Base-by-base conservation (phyloP, 345 rosid species). In the Salix purpurea region DNA sequence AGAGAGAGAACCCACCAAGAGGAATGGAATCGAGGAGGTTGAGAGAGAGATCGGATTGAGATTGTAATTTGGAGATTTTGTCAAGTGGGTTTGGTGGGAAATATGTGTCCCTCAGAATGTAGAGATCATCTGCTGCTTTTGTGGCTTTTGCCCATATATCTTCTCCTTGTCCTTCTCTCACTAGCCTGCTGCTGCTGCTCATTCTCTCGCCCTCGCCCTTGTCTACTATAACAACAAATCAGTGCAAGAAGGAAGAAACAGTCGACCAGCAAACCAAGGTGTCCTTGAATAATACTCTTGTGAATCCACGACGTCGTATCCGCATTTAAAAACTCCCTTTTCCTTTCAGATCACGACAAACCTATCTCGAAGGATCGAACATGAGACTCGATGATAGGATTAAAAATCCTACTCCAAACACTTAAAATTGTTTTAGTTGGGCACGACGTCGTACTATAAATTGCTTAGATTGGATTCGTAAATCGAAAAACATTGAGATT, bases 1-100 rank as follows among this genome's bases (percentile, higher is more conserved):
- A 69, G 44, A 44, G 70, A 26, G 5, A 5, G 21, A 15, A 30
- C 19, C 32, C 82, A 90, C 94, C 95, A 16, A 68, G 80, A 79
- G 93, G 88, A 74, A 91, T 83, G 78, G 90, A 88, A 81, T 89
- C 91, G 77, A 89, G 93, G 61, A 89, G 79, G 16, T 75, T 71
- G 85, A 89, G 88, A 77, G 88, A 86, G 73, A 84, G 83, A 81
- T 84, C 88, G 44, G 93, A 89, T 69, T 86, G 78, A 21, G 69
- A 68, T 46, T 78, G 87, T 81, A 91, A 74, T 82, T 70, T 80
- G 77, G 89, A 76, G 82, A 74, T 68, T 77, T 87, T 91, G 60
- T 91, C 90, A 36, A 76, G 81, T 6, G 90, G 90, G 74, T 86
- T 82, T 50, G n/a, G 60, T 2, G 93, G 89, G 84, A 89, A 91